Evolutionary conservation across 345 rosid species (phyloP), one percentile per base, ranked within the genome.

Genomic region (Clausena lansium): DNA sequence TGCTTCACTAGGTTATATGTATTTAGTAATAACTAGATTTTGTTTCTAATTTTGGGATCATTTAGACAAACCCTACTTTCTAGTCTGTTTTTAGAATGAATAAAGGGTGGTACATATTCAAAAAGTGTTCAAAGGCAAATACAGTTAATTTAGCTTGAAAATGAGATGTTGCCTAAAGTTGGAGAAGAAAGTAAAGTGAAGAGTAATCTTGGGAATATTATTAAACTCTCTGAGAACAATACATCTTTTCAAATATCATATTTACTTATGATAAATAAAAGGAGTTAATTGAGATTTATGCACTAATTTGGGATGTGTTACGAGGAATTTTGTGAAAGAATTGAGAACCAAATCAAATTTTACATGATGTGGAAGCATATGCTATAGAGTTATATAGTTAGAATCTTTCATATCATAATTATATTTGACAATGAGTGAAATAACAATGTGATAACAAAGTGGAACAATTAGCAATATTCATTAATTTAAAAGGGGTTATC

Each of bases 261-360:
- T 38, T 73, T 59, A 4, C 7, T 4, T 35, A 0, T 47, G 28
- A 45, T 39, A 28, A 39, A 61, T 61, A 61, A 69, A 47, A 17
- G 58, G 55, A 27, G 24, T 69, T 47, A 27, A 28, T n/a, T n/a
- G n/a, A n/a, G n/a, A n/a, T n/a, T n/a, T n/a, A n/a, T 27, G 15
- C 55, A 27, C 58, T 45, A 70, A 27, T 62, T 45, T 47, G 45
- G 33, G 61, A 47, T 75, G 58, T 30, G 61, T 47, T 30, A 2
- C 33, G 7, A 15, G 59, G 45, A 47, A 64, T 50, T 63, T 47
- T 62, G 60, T 63, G 13, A 35, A 54, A 61, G 22, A 13, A 55
- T 38, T 63, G 60, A 74, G 70, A 30, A 63, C 64, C 77, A 63
- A 25, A 62, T 74, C 57, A 2, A 52, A 52, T 52, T 52, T 74